Evolutionary conservation across 176 grass and related monocot genomes (phyloP), one percentile per base, ranked within the genome.

Genomic region (Miscanthus lutarioriparius): DNA sequence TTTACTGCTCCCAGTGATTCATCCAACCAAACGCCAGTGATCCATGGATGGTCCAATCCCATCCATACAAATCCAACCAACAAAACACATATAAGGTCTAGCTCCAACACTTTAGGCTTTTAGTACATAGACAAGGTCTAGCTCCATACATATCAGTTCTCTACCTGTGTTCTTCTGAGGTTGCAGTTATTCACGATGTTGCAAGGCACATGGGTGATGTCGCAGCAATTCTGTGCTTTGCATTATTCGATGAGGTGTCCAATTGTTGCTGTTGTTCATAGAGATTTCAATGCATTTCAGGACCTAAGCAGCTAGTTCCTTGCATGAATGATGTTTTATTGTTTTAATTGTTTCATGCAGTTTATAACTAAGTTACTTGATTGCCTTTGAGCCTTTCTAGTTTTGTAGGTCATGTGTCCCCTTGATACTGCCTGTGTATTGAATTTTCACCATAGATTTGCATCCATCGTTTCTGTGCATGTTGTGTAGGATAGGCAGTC

Each of bases 211-310:
- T 36, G 2, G 10, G 25, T 23, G 41, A 33, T 76, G 4, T 39
- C 51, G 49, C 74, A 59, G 32, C n/a, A n/a, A 68, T 69, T 59
- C 3, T 9, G 79, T 74, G 22, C 37, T 72, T 17, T 51, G 11
- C 23, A 49, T 44, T 49, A 30, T 78, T 41, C 4, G 23, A 17
- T 78, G 20, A 56, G 36, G 19, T 26, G 15, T 59, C 23, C 25
- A 49, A 78, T 78, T 77, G n/a, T n/a, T n/a, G n/a, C 40, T 54
- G 38, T 22, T 9, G 12, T 90, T 35, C 13, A 37, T 47, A 70
- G 23, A 72, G 72, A 66, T 54, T 1, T 4, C 17, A 64, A 8
- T 49, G 27, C 10, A 26, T 62, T 30, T 20, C 19, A 51, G 3
- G 37, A 32, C 70, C 49, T 40, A 70, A 49, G 8, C 49, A 6